Conservation (phyloP, 768 basidiomycete genomes). For the Pholiota conissans region DNA sequence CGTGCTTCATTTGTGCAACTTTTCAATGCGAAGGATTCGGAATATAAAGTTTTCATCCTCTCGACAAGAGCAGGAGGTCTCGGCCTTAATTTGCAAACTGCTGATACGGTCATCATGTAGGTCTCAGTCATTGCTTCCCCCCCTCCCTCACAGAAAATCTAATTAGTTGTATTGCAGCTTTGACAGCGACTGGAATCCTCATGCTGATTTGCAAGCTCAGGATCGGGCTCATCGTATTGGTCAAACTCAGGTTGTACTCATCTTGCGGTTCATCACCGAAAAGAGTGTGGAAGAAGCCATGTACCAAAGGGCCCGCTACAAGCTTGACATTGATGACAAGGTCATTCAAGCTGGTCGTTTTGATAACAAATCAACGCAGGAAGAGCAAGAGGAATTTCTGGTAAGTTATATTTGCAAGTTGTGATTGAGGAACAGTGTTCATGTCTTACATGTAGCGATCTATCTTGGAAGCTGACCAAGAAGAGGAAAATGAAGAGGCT, state of each 20-base stretch:
- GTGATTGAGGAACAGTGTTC: not conserved
- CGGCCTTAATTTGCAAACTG: constrained; percentile 93
- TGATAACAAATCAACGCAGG: constrained; percentile 97
- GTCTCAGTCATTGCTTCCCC: constrained; percentile 23
- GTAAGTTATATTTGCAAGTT: constrained; percentile 42
- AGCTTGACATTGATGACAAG: constrained; percentile 98
- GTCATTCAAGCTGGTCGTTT: constrained; percentile 99
- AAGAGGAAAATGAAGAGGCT: constrained; percentile 86
- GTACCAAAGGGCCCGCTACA: constrained; percentile 91
- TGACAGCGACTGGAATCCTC: constrained; percentile 93
- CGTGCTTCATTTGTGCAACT: constrained; percentile 82
- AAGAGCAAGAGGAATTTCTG: constrained; percentile 95
- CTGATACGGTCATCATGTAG: constrained; percentile 94
- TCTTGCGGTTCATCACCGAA: constrained; percentile 95
- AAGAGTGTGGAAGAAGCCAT: constrained; percentile 99
- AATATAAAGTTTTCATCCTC: constrained; percentile 89
- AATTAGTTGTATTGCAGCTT: constrained; percentile 52
- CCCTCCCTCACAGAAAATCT: not conserved
- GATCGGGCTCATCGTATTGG: constrained; percentile 99
- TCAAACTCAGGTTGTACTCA: constrained; percentile 96
- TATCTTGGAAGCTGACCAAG: constrained; percentile 86
- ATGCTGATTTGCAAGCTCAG: constrained; percentile 98
- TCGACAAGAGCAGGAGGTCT: constrained; percentile 94
- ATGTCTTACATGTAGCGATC: constrained; percentile 60
- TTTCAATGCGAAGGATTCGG: constrained; percentile 89